Conservation (phyloP, 2,329 filamentous ascomycete species). For the Arthrobotrys megalospora region DNA sequence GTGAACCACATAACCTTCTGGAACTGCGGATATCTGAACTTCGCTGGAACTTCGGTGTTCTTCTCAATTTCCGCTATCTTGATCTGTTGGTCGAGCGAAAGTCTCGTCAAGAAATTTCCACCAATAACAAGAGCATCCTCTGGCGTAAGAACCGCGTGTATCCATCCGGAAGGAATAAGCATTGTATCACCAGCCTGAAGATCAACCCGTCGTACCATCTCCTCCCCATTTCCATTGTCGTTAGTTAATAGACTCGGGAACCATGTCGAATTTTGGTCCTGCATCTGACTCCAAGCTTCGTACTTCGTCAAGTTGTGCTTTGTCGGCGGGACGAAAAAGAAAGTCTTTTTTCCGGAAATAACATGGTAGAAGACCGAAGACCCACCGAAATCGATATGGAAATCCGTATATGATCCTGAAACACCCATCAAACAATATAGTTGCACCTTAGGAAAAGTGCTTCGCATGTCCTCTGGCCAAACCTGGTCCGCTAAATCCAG, state of each 20-base stretch:
- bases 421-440: conserved; percentile 76
- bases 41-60: conserved; percentile 76
- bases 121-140: conserved; percentile 79
- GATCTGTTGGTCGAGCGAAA: conserved; percentile 78
- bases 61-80: conserved; percentile 78
- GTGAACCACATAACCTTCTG: conserved; percentile 80
- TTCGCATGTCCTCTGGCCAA: conserved; percentile 73
- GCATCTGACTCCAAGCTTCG: conserved; percentile 79
- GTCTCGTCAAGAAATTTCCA: conserved; percentile 78
- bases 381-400: conserved; percentile 80
- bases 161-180: conserved; percentile 80
- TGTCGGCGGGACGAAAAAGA: conserved; percentile 80
- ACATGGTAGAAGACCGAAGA: conserved; percentile 81
- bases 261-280: conserved; percentile 76
- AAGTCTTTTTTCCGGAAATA: conserved; percentile 78
- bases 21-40: conserved; percentile 79
- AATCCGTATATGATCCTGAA: conserved; percentile 79
- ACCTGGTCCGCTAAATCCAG: conserved; percentile 73
- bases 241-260: conserved; percentile 51
- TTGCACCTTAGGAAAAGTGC: conserved; percentile 75
- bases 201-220: conserved; percentile 66
- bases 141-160: conserved; percentile 80
- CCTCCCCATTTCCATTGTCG: conserved; percentile 47
- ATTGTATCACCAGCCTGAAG: conserved; percentile 78
- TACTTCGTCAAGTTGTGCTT: conserved; percentile 79